A percentile compares a stretch with the other conserved stretches of the same genome.
phyloP scores from a whole-genome alignment of 1,284 basidiomycete genomes.

The Ceratobasidium sp. region DNA sequence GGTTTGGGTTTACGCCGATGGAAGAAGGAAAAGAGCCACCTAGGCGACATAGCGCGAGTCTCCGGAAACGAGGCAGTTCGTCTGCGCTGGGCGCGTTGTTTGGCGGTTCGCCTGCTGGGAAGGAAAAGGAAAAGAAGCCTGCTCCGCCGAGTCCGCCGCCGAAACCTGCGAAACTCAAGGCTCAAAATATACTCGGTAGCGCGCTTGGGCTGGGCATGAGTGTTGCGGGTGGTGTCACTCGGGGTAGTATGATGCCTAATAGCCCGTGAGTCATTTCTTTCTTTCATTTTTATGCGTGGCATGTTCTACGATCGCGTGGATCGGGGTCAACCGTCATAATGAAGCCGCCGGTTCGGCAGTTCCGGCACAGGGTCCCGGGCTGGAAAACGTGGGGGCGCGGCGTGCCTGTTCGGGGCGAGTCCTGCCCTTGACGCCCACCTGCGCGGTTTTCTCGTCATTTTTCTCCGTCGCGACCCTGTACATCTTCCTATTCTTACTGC shows the following conservation, averaged over 20 bases:
- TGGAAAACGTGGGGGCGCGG: neutral
- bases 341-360: neutral
- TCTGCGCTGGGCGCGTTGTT: conserved; percentile 5
- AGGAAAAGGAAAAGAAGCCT: no score
- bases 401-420: neutral
- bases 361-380: neutral
- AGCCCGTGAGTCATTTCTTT: conserved; percentile 30
- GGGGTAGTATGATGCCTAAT: conserved; percentile 27
- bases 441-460: neutral
- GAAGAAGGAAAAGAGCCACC: neutral
- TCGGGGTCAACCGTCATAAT: no score
- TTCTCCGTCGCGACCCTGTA: neutral
- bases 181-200: neutral
- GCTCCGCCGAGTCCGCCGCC: conserved; percentile 19
- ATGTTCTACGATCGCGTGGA: no score
- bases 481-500: neutral
- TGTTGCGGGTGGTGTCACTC: neutral
- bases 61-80: conserved; percentile 14
- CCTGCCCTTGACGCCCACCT: neutral
- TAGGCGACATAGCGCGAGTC: neutral
- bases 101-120: neutral
- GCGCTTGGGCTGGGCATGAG: conserved; percentile 24
- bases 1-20: neutral
- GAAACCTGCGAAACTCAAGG: conserved; percentile 22
- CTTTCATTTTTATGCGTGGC: neutral